Base-by-base conservation (phyloP, 768 basidiomycete genomes). In the Lanmaoa pseudosensibilis region DNA sequence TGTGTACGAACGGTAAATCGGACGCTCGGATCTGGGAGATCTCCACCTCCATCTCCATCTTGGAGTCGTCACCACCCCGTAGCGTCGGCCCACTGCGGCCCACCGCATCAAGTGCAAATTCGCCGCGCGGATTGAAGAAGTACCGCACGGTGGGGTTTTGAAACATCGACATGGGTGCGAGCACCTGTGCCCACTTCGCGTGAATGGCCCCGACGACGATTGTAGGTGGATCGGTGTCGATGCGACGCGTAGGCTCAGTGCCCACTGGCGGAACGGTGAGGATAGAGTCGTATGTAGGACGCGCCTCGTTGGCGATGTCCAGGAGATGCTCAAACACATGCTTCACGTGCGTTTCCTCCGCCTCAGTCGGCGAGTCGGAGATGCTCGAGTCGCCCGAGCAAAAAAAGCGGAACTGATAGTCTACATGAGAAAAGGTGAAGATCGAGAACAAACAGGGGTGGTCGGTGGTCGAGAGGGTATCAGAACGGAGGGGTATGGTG, bases 381-480 rank as follows among this genome's bases (percentile, higher is more conserved):
- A 34, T 12, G 10, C 30, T 37, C 18, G 59, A 57, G 1, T 60
- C 57, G 30, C 39, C 53, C 2, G 63, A 65, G 23, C 66, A 70
- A 40, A 66, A 66, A 21, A 57, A 54, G 25, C 32, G 21, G 39
- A 59, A 67, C 4, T 59, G 57, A 16, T 54, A 49, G 23, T 46
- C 57, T 10, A 45, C 2, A 45, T 58, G 55, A 27, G 60, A 65
- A 38, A 60, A 61, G n/a, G 30, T 15, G 21, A 59, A 23, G 25
- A 68, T 46, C 10, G 70, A 70, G 54, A 64, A 68, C 30, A 62
- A 43, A 23, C 12, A 25, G 5, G 60, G 46, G n/a, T 18, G 23
- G 18, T 49, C 6, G 16, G 41, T 39, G 43, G 27, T 40, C 4
- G 43, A 34, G 38, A 34, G 46, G 37, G 41, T n/a, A 32, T 45